Base-by-base conservation (phyloP, 2,329 filamentous ascomycete genomes). In the Remersonia thermophila region DNA sequence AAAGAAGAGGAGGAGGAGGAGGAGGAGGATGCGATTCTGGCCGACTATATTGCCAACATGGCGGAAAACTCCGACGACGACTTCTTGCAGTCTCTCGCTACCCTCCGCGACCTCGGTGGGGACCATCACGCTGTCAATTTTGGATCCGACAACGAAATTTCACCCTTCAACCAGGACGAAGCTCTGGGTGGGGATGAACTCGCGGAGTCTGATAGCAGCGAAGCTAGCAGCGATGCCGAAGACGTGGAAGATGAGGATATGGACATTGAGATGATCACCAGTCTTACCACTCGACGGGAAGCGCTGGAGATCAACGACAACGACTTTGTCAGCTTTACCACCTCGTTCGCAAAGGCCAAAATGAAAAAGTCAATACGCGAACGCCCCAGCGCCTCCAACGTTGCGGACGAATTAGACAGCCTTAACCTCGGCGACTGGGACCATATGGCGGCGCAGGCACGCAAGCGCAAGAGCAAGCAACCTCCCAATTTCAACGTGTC, bases 341-440 rank as follows among this genome's bases (percentile, higher is more conserved):
- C 61, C 12, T 59, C 63, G 28, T 61, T 60, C 16, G 56, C 51
- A 18, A 56, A 59, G n/a, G 49, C 49, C 2, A 31, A 28, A 28
- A 33, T 13, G 3, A 47, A 35, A 17, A 34, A 38, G 9, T 7
- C 28, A 20, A 4, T 25, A 16, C 16, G n/a, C 10, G 49, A 54
- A 32, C 61, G 57, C 35, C 56, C 58, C 7, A 63, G 54, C 38
- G 63, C 64, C 20, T 55, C 56, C 15, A 50, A 56, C 25, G 55
- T 65, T 44, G 58, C 60, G 8, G 56, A 77, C 38, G 59, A 58
- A 2, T 71, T 75, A 42, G 75, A 80, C 41, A 81, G 76, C 7
- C 79, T 94, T 44, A 85, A 94, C 51, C 65, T 93, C 30, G 89
- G 91, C 79, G 83, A 93, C 50, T 84, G 82, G 59, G 71, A 82